Conservation (phyloP, 2,329 filamentous ascomycete genomes). For the Pseudocercospora pini-densiflorae region DNA sequence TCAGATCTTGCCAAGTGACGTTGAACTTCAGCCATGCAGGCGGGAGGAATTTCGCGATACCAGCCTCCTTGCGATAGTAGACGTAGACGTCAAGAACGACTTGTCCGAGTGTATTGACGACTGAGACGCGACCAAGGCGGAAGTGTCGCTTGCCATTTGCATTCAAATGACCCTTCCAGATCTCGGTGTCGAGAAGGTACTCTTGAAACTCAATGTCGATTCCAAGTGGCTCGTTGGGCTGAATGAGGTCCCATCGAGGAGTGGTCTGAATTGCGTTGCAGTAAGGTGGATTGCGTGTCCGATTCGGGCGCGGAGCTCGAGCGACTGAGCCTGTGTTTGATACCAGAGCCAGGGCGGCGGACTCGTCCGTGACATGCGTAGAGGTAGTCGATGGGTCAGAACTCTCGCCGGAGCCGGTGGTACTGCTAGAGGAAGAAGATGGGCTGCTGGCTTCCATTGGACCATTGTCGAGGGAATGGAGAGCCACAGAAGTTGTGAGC, state of each 20-base stretch:
- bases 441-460: too few species aligned
- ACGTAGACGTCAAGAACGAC: conserved; percentile 15
- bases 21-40: conserved; percentile 7
- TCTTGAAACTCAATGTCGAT: conserved; percentile 17
- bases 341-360: too few species aligned
- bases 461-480: too few species aligned
- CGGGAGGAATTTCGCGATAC: conserved; percentile 8
- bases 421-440: too few species aligned
- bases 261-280: conserved; percentile 5
- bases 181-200: conserved; percentile 3
- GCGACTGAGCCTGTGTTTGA: too few species aligned
- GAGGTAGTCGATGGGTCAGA: too few species aligned
- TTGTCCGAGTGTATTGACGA: conserved; percentile 15
- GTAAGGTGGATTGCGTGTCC: not conserved
- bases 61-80: conserved; percentile 14
- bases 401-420: too few species aligned
- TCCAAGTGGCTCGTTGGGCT: conserved; percentile 11
- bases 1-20: conserved; percentile 12
- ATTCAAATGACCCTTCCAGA: not conserved
- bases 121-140: conserved; percentile 13
- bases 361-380: too few species aligned
- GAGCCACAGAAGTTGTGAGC: too few species aligned
- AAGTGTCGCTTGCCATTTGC: not conserved
- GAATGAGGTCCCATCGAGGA: conserved; percentile 13
- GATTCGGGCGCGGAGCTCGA: too few species aligned